Percentiles rank a stretch among this genome's conserved stretches.
phyloP scores from a whole-genome alignment of 257 asterid species.

The Rhazya stricta region DNA sequence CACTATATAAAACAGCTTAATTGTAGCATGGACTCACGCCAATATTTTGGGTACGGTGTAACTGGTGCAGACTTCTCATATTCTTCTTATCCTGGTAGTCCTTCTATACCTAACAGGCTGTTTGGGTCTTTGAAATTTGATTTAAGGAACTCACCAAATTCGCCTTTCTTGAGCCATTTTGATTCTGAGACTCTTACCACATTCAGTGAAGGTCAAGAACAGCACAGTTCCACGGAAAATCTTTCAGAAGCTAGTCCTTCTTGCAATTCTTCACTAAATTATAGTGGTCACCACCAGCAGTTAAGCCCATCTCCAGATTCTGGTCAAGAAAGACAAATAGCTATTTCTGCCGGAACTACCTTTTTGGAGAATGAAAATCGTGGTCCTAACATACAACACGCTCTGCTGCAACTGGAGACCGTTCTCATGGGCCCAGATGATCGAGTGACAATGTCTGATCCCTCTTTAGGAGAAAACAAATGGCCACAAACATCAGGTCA shows the following conservation, averaged over 20 bases:
- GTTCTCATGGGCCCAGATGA: slow-evolving; percentile 72
- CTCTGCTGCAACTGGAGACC: slow-evolving; percentile 58
- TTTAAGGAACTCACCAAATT: slow-evolving; percentile 60
- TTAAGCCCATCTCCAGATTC: slow-evolving; percentile 30
- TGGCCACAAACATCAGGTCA: slow-evolving; percentile 42
- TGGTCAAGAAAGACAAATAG: slow-evolving; percentile 29
- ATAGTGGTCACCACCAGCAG: slow-evolving; percentile 34
- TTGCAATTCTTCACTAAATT: slow-evolving; percentile 51
- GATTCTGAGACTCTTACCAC: slow-evolving; percentile 41
- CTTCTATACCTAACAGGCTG: slow-evolving; percentile 48
- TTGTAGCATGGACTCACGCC: slow-evolving; percentile 34
- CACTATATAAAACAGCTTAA: slow-evolving; percentile 16
- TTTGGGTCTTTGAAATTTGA: slow-evolving; percentile 50
- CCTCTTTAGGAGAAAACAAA: slow-evolving; percentile 34
- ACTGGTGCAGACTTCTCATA: slow-evolving; percentile 27
- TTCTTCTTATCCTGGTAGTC: slow-evolving; percentile 36
- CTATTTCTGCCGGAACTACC: slow-evolving; percentile 27
- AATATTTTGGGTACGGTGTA: slow-evolving; percentile 22
- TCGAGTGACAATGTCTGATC: slow-evolving; percentile 36
- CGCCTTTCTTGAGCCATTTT: slow-evolving; percentile 54
- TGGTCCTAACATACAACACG: slow-evolving; percentile 41
- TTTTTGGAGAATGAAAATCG: slow-evolving; percentile 31
- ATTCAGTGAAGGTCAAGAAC: slow-evolving; percentile 51
- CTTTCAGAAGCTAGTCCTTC: slow-evolving; percentile 47
- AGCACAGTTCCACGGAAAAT: slow-evolving; percentile 49